Evolutionary conservation across 768 basidiomycete species (phyloP), one percentile per base, ranked within the genome.

Genomic region (Fomitopsis serialis): DNA sequence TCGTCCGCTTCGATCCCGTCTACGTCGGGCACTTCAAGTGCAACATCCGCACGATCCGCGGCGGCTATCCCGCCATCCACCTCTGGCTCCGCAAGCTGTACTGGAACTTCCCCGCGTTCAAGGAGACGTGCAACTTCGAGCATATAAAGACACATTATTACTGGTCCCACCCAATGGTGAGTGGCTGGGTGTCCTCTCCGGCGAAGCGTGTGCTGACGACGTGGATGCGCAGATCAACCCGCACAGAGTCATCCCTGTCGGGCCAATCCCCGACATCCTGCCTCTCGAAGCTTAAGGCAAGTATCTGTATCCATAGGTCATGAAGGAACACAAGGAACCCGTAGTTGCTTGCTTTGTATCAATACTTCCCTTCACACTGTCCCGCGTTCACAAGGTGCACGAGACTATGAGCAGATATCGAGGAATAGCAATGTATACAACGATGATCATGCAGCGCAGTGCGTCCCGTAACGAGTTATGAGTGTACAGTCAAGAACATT

Each of bases 11-110:
- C 70, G 93, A 96, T 61, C 84, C 86, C 1, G 95, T 88, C 15
- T 98, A 98, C 69, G 79, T 87, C 45, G 82, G 86, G 0, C 91
- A 93, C 66, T 98, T 98, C 80, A 98, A 98, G 62, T 95, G 92
- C 73, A 94, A 96, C 74, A 66, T 92, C 58, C 83, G 86, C 27
- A 84, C 80, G 42, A 89, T 97, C 64, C 90, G 95, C 22, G 74
- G 84, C 62, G 89, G 89, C 6, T 98, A 94, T 69, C 94, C 95
- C 19, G 78, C 83, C 45, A 79, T 97, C 46, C 80, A 98, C 71
- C 65, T 84, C 29, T 95, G 92, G 89, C 62, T 90, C 71, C 84
- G 84, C 69, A 85, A 87, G 65, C 71, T 98, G 19, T 98, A 99
- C 76, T 98, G 93, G 94, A 88, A 86, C 56, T 75, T 86, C 60